phyloP scores from a whole-genome alignment of 1,284 basidiomycete genomes.

The Heterobasidion irregulare region DNA sequence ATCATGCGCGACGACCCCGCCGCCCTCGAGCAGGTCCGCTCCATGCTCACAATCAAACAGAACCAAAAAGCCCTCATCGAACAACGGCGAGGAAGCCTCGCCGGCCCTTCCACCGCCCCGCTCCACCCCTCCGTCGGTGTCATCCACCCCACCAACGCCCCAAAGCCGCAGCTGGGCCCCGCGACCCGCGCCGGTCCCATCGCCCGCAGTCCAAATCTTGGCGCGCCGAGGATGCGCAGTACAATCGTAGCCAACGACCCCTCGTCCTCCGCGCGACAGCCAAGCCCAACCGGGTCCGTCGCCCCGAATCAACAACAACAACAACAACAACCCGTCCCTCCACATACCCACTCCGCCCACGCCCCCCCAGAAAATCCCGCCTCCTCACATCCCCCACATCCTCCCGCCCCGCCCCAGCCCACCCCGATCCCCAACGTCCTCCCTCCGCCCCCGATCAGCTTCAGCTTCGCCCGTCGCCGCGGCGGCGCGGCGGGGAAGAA shows the following conservation, averaged over 20 bases:
- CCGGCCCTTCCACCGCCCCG: slow-evolving; percentile 23
- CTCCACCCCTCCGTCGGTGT: not conserved
- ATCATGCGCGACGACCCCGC: slow-evolving; percentile 50
- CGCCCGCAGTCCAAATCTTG: slow-evolving; percentile 28
- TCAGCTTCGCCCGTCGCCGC: slow-evolving; percentile 49
- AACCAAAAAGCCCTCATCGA: slow-evolving; percentile 65
- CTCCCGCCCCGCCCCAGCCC: not conserved
- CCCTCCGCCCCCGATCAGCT: slow-evolving; percentile 64
- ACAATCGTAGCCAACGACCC: slow-evolving; percentile 16
- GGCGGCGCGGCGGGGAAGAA: slow-evolving; percentile 49
- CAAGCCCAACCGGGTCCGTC: slow-evolving; percentile 13
- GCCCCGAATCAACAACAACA: too few relatives aligned
- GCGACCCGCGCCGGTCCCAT: slow-evolving; percentile 8
- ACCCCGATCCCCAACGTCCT: slow-evolving; percentile 23
- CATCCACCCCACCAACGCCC: slow-evolving; percentile 11
- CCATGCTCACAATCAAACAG: slow-evolving; percentile 55
- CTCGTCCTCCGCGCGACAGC: slow-evolving; percentile 10
- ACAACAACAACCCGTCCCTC: slow-evolving; percentile 12
- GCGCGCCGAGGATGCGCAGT: slow-evolving; percentile 10
- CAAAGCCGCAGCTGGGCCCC: slow-evolving; percentile 4
- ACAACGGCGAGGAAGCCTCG: slow-evolving; percentile 52
- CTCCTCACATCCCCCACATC: slow-evolving; percentile 4
- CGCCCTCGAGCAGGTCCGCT: slow-evolving; percentile 53
- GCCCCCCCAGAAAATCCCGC: slow-evolving; percentile 10
- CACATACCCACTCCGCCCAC: slow-evolving; percentile 1